Evolutionary conservation across 1,284 basidiomycete genomes (phyloP).

Genomic region (Sporisorium scitamineum): DNA sequence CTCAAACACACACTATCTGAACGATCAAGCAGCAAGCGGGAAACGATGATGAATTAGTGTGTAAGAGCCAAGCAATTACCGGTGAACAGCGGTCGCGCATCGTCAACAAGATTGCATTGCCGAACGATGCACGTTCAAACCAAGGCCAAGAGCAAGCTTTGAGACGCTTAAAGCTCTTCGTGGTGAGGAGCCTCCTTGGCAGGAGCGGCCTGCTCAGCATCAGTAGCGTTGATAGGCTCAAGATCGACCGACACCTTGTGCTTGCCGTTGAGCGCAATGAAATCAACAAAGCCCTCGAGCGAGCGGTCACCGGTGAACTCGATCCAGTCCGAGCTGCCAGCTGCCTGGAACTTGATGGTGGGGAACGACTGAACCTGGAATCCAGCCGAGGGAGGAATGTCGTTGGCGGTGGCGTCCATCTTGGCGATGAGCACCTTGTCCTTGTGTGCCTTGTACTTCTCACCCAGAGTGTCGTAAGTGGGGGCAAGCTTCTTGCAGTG

Average conservation of each 20-base stretch:
- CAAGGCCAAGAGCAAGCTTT: background rate
- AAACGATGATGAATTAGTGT: no score
- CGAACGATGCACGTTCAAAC: no score
- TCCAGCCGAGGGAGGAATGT: conserved; percentile 85
- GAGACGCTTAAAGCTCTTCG: conserved; percentile 42
- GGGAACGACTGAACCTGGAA: conserved; percentile 88
- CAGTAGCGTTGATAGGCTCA: conserved; percentile 48
- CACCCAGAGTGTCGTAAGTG: conserved; percentile 89
- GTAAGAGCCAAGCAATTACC: no score
- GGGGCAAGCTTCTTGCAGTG: conserved; percentile 94
- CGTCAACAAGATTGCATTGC: no score
- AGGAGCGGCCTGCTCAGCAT: conserved; percentile 27
- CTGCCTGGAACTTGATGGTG: conserved; percentile 95
- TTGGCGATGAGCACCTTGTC: conserved; percentile 85
- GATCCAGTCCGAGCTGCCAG: conserved; percentile 85
- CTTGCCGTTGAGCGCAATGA: conserved; percentile 63
- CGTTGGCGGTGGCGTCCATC: conserved; percentile 96
- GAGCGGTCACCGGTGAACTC: conserved; percentile 73
- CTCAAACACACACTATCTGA: no score
- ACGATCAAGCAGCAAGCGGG: no score
- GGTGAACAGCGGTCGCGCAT: no score
- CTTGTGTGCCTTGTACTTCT: conserved; percentile 82
- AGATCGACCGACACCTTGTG: conserved; percentile 63
- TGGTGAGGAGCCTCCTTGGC: conserved; percentile 41
- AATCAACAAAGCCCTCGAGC: conserved; percentile 67